Evolutionary conservation across 2,329 filamentous ascomycete genomes (phyloP).

Genomic region (Lasiodiplodia sp.): DNA sequence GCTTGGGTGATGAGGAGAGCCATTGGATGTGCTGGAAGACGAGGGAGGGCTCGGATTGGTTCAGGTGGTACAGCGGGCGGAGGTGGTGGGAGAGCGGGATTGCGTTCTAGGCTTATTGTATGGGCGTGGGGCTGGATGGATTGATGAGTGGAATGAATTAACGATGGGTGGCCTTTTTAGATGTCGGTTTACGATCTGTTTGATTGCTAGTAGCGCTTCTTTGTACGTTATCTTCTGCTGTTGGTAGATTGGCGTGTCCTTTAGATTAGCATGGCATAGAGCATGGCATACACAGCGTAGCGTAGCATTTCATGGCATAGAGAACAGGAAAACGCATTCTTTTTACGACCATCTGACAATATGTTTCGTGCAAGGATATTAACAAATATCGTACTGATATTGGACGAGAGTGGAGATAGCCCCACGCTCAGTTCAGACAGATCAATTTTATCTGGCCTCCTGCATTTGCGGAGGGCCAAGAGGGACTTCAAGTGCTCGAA

Average conservation of each 20-base stretch:
- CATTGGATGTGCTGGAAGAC: slow-evolving; percentile 71
- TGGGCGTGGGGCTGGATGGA: not conserved
- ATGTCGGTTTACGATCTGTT: not conserved
- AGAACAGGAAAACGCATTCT: not conserved
- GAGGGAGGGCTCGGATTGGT: slow-evolving; percentile 44
- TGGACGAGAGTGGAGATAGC: not conserved
- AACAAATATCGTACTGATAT: not conserved
- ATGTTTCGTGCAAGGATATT: not conserved
- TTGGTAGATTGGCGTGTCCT: not conserved
- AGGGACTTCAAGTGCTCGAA: not conserved
- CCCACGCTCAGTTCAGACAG: not conserved
- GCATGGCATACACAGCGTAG: not conserved
- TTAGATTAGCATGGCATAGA: not conserved
- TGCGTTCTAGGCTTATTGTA: slow-evolving; percentile 42
- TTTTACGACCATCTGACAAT: not conserved
- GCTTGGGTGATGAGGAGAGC: slow-evolving; percentile 67
- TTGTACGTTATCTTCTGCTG: not conserved
- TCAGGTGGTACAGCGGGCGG: slow-evolving; percentile 66
- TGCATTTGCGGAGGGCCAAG: not conserved
- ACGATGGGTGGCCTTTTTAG: not conserved
- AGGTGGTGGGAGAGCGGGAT: slow-evolving; percentile 70
- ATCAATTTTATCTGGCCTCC: not conserved
- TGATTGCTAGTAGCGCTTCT: not conserved
- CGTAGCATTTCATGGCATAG: not conserved
- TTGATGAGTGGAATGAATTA: not conserved